phyloP scores from a whole-genome alignment of 192 early-diverging fungal genomes.

The Spizellomyces punctatus region DNA sequence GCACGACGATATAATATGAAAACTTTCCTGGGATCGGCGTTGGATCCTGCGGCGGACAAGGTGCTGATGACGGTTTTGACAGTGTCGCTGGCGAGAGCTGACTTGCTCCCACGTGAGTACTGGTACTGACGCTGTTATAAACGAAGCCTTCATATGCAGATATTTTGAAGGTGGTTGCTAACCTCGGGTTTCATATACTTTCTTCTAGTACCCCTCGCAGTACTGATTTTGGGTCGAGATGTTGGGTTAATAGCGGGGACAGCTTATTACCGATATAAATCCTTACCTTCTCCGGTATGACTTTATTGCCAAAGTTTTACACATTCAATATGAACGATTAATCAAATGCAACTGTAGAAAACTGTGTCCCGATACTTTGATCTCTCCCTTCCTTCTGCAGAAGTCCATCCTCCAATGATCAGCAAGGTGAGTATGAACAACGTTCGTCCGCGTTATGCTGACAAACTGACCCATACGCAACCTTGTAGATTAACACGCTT shows the following conservation, averaged over 20 bases:
- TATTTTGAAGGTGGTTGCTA: no score
- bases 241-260: constrained; percentile 74
- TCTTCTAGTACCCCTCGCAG: constrained; percentile 64
- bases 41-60: constrained; percentile 95
- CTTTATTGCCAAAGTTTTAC: neutral
- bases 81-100: constrained; percentile 70
- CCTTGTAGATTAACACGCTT: constrained; percentile 71
- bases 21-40: constrained; percentile 82
- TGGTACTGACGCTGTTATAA: neutral
- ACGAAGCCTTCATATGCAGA: neutral
- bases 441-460: neutral
- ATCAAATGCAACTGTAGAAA: constrained; percentile 57
- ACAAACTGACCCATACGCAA: neutral
- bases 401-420: constrained; percentile 85
- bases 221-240: constrained; percentile 85
- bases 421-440: constrained; percentile 62
- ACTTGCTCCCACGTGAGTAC: constrained; percentile 70
- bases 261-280: constrained; percentile 84
- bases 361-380: constrained; percentile 85
- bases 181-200: neutral
- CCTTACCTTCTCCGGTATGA: constrained; percentile 76
- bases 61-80: constrained; percentile 88
- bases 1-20: constrained; percentile 85
- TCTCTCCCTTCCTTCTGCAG: constrained; percentile 84
- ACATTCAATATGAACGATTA: neutral